Percentiles rank a stretch among this genome's conserved stretches.
phyloP scores from a whole-genome alignment of 192 early-diverging fungal genomes.

The Coemansia sp. region DNA sequence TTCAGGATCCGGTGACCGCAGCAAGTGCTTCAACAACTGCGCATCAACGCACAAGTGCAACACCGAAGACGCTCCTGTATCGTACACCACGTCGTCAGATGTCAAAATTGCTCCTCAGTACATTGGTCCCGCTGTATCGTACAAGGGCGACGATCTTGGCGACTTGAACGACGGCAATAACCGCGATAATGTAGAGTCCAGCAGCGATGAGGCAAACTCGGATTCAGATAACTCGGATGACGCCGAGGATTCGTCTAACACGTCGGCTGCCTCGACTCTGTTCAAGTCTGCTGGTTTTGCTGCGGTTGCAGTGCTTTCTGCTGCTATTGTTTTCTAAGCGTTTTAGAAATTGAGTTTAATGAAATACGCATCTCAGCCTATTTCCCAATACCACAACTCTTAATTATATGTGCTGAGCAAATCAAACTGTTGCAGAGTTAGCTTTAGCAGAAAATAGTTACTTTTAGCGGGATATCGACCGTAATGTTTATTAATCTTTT shows the following conservation, averaged over 20 bases:
- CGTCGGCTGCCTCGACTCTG: constrained; percentile 10
- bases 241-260: neutral
- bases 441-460: too few species aligned
- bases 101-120: constrained; percentile 23
- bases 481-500: too few species aligned
- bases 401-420: too few species aligned
- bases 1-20: constrained; percentile 17
- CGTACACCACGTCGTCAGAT: constrained; percentile 40
- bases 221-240: constrained; percentile 6
- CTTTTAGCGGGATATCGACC: too few species aligned
- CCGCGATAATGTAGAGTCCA: constrained; percentile 14
- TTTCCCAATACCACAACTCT: too few species aligned
- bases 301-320: constrained; percentile 9
- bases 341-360: neutral
- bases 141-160: constrained; percentile 49
- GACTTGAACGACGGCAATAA: constrained; percentile 53
- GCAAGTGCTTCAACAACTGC: constrained; percentile 39
- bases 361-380: too few species aligned
- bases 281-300: constrained; percentile 13
- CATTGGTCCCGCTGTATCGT: constrained; percentile 48
- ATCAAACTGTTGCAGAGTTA: too few species aligned
- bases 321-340: constrained; percentile 15
- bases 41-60: constrained; percentile 45
- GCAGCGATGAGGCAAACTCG: neutral
- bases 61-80: constrained; percentile 49